phyloP scores from a whole-genome alignment of 768 basidiomycete genomes.

The Phaeotremella fagi region DNA sequence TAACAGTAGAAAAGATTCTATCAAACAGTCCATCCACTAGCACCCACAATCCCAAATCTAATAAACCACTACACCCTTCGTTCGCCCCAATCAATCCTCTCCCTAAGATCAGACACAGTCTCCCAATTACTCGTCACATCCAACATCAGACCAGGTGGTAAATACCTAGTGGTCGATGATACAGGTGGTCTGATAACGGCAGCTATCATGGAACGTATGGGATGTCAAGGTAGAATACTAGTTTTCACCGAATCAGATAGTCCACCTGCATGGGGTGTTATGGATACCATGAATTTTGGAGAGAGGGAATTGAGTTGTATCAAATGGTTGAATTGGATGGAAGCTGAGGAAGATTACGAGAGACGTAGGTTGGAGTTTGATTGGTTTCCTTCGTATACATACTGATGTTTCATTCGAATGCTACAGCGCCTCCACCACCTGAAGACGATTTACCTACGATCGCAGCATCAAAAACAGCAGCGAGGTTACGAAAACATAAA shows the following conservation, averaged over 20 bases:
- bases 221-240: slow-evolving; percentile 74
- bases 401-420: background rate
- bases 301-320: slow-evolving; percentile 54
- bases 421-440: slow-evolving; percentile 30
- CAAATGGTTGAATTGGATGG: slow-evolving; percentile 75
- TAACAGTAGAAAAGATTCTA: slow-evolving; percentile 60
- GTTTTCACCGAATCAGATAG: slow-evolving; percentile 85
- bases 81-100: slow-evolving; percentile 66
- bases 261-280: slow-evolving; percentile 82
- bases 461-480: slow-evolving; percentile 20
- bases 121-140: slow-evolving; percentile 81
- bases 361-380: slow-evolving; percentile 33
- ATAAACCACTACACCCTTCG: slow-evolving; percentile 84
- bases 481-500: slow-evolving; percentile 61
- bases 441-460: slow-evolving; percentile 26
- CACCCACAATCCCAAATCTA: slow-evolving; percentile 81
- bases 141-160: slow-evolving; percentile 78
- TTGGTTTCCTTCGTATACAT: too few species aligned
- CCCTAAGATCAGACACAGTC: slow-evolving; percentile 79
- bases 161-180: slow-evolving; percentile 85
- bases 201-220: slow-evolving; percentile 78
- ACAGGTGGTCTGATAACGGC: slow-evolving; percentile 82
- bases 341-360: slow-evolving; percentile 69
- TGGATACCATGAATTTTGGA: slow-evolving; percentile 80
- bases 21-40: slow-evolving; percentile 78